phyloP scores from a whole-genome alignment of 306 rosid species.

The Begonia masoniana region DNA sequence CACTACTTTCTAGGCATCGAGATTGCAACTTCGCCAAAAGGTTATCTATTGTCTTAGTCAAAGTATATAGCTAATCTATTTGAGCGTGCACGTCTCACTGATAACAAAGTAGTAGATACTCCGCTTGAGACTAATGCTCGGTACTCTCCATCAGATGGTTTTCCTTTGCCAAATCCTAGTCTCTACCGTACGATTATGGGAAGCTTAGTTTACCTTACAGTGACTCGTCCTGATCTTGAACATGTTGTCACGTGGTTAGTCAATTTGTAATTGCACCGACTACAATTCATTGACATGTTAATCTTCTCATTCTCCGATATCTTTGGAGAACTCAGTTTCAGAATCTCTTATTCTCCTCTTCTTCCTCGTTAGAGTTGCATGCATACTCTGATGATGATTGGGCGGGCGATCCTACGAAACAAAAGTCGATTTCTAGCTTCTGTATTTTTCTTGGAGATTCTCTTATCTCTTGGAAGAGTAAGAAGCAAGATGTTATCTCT shows the following conservation, averaged over 20 bases:
- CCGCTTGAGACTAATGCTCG: not conserved
- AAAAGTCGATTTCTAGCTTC: too few species aligned
- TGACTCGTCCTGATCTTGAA: not conserved
- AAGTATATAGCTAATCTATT: too few species aligned
- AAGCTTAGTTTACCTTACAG: not conserved
- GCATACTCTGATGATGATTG: too few species aligned
- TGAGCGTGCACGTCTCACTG: not conserved
- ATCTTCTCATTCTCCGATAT: not conserved
- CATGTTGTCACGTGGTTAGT: not conserved
- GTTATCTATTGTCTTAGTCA: too few species aligned
- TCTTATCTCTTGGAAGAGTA: too few species aligned
- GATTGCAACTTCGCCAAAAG: not conserved
- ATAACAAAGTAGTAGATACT: not conserved
- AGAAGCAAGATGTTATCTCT: too few species aligned
- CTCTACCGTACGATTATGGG: not conserved
- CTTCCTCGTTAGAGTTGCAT: too few species aligned
- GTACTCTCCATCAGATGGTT: not conserved
- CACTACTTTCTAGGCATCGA: not conserved
- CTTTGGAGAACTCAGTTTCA: too few species aligned
- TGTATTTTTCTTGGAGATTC: too few species aligned
- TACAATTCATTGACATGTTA: not conserved
- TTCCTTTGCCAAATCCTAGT: not conserved
- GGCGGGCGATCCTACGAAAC: too few species aligned
- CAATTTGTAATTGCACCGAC: not conserved
- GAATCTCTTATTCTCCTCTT: not conserved